Conservation (phyloP, 2,329 filamentous ascomycete genomes). For the Orbilia blumenaviensis region DNA sequence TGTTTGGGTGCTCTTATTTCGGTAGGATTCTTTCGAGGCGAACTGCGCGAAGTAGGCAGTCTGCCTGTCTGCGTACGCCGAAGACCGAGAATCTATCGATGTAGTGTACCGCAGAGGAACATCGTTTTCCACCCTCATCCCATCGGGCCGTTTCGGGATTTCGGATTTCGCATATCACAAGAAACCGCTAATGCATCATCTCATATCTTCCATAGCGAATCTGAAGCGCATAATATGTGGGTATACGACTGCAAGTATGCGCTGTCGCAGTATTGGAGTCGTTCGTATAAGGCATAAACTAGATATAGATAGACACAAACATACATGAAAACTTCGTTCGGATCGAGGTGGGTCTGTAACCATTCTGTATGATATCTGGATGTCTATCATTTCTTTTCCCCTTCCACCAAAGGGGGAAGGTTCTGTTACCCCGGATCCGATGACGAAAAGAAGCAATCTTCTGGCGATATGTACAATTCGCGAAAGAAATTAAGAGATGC, state of each 20-base stretch:
- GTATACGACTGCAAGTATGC: slow-evolving; percentile 22
- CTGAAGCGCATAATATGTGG: slow-evolving; percentile 13
- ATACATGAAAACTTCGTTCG: not conserved
- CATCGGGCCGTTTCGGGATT: slow-evolving; percentile 20
- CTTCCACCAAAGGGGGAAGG: slow-evolving; percentile 11
- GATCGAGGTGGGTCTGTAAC: slow-evolving; percentile 7
- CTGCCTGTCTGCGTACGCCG: slow-evolving; percentile 8
- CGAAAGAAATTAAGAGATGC: slow-evolving; percentile 20
- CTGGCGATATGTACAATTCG: slow-evolving; percentile 37
- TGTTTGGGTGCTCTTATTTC: not conserved
- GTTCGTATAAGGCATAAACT: slow-evolving; percentile 1
- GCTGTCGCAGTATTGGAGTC: slow-evolving; percentile 39
- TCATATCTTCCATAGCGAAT: not conserved
- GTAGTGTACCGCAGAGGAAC: not conserved
- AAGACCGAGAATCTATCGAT: slow-evolving; percentile 8
- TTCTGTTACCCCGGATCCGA: slow-evolving; percentile 40
- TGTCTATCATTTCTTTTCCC: slow-evolving; percentile 13
- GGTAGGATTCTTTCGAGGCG: slow-evolving; percentile 19
- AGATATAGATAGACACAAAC: no score
- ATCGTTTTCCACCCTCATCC: not conserved
- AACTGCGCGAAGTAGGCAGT: slow-evolving; percentile 13
- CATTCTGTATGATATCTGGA: not conserved
- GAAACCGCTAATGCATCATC: not conserved
- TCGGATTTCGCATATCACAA: slow-evolving; percentile 12
- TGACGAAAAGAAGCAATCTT: slow-evolving; percentile 38